These are phyloP conservation scores for Chytridium lagenaria DNA, from an alignment of 371 early-diverging fungal genomes.

Conservation along the genomic window DNA sequence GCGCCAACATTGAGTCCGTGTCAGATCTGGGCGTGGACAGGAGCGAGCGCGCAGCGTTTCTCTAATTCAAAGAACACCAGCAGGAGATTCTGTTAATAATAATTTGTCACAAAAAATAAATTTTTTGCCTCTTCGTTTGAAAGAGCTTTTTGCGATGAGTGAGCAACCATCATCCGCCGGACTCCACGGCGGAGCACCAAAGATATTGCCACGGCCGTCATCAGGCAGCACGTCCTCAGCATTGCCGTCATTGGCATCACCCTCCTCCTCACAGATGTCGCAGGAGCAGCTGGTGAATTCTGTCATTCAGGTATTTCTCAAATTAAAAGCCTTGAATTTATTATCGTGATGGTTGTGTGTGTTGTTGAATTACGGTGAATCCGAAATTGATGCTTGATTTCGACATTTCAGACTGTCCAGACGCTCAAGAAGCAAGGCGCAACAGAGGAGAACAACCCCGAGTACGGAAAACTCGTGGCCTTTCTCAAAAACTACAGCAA, in stretches of 20 bases:
- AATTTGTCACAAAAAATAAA: too few relatives aligned
- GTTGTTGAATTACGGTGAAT: neutral
- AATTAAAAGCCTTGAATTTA: neutral
- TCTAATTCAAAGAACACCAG: neutral
- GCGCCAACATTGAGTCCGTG: neutral
- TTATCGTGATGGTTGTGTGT: neutral
- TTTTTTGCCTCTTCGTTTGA: too few relatives aligned
- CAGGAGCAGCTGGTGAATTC: conserved; percentile 15
- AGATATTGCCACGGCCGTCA: neutral
- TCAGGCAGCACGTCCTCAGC: neutral
- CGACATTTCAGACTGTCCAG: conserved; percentile 18
- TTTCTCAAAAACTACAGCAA: conserved; percentile 6
- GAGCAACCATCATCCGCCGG: too few relatives aligned
- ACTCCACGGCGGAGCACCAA: too few relatives aligned
- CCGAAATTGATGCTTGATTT: neutral
- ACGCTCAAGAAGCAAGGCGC: conserved; percentile 20
- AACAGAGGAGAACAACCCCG: conserved; percentile 33
- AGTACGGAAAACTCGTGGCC: conserved; percentile 20
- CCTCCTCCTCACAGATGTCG: neutral
- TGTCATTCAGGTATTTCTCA: neutral
- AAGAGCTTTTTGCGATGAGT: too few relatives aligned
- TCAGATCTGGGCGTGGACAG: neutral
- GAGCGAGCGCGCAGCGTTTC: neutral
- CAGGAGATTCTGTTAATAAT: too few relatives aligned
- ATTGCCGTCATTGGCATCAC: too few relatives aligned